Percentiles rank a stretch among this genome's conserved stretches.
These are phyloP conservation scores for Yamadazyma atlantica DNA, from an alignment of 1,139 yeast species.

Conservation along the genomic window DNA sequence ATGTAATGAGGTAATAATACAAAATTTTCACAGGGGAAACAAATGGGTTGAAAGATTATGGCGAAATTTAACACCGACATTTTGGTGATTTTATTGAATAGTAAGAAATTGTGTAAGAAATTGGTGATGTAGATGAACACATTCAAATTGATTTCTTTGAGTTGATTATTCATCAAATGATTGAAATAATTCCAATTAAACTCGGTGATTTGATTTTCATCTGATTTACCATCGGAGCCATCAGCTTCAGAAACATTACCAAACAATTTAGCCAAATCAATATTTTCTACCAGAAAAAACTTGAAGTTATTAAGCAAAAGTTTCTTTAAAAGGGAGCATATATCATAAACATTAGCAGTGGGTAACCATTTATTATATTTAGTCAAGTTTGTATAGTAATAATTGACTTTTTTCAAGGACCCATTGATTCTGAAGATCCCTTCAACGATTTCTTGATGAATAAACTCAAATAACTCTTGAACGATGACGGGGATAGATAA, in stretches of 20 bases:
- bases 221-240: too few relatives aligned
- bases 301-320: conserved; percentile 13
- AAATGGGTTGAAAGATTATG: conserved; percentile 20
- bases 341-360: conserved; percentile 19
- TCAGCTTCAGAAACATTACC: too few relatives aligned
- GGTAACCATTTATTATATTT: conserved; percentile 16
- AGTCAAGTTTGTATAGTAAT: conserved; percentile 14
- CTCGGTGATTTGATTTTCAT: not conserved
- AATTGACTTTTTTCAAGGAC: conserved; percentile 23
- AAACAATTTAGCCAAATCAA: conserved; percentile 6
- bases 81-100: conserved; percentile 12
- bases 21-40: conserved; percentile 15
- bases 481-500: conserved; percentile 20
- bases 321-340: conserved; percentile 22
- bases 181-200: conserved; percentile 15
- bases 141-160: conserved; percentile 8
- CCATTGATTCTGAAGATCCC: conserved; percentile 32
- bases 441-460: conserved; percentile 21
- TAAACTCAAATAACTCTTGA: conserved; percentile 20
- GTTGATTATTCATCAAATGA: conserved; percentile 11
- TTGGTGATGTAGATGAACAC: conserved; percentile 15
- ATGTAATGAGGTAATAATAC: conserved; percentile 15
- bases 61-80: conserved; percentile 19
- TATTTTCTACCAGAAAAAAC: conserved; percentile 1
- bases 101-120: conserved; percentile 10